phyloP scores from a whole-genome alignment of 371 early-diverging fungal species.

The Mucor piriformis region DNA sequence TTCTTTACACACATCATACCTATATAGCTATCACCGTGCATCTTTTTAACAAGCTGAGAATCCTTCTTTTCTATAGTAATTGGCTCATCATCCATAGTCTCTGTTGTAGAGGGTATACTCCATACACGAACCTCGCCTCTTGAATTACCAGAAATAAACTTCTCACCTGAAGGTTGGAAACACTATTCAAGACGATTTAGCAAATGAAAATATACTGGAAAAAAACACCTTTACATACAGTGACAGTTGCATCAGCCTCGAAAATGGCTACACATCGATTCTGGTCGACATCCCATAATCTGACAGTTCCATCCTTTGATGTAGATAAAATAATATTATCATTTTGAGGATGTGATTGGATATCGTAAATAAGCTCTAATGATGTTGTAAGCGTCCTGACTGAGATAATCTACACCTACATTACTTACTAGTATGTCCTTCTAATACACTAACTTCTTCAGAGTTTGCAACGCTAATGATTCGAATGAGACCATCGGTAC shows the following conservation, averaged over 20 bases:
- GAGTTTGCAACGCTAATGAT: slow-evolving; percentile 76
- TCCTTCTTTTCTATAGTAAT: slow-evolving; percentile 34
- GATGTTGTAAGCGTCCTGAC: not conserved
- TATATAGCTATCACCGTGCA: slow-evolving; percentile 46
- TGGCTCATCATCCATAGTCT: slow-evolving; percentile 29
- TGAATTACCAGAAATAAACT: slow-evolving; percentile 60
- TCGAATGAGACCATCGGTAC: slow-evolving; percentile 64
- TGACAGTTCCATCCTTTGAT: slow-evolving; percentile 82
- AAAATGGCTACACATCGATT: slow-evolving; percentile 66
- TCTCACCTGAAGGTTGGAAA: slow-evolving; percentile 59
- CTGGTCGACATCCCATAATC: slow-evolving; percentile 85
- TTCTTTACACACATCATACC: slow-evolving; percentile 15
- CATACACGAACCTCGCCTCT: slow-evolving; percentile 65
- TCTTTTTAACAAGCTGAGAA: slow-evolving; percentile 39
- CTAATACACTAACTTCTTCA: slow-evolving; percentile 60
- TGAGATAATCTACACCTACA: not conserved
- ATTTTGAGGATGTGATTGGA: slow-evolving; percentile 73
- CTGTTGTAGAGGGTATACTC: slow-evolving; percentile 48
- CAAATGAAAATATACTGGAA: too few species aligned
- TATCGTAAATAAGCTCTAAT: slow-evolving; percentile 65
- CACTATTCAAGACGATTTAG: slow-evolving; percentile 38
- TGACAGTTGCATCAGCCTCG: slow-evolving; percentile 61
- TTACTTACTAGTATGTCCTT: slow-evolving; percentile 68
- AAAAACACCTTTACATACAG: too few species aligned
- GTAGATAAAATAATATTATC: slow-evolving; percentile 75